phyloP scores from a whole-genome alignment of 495 filamentous ascomycete genomes.

The Pyronema omphalodes region DNA sequence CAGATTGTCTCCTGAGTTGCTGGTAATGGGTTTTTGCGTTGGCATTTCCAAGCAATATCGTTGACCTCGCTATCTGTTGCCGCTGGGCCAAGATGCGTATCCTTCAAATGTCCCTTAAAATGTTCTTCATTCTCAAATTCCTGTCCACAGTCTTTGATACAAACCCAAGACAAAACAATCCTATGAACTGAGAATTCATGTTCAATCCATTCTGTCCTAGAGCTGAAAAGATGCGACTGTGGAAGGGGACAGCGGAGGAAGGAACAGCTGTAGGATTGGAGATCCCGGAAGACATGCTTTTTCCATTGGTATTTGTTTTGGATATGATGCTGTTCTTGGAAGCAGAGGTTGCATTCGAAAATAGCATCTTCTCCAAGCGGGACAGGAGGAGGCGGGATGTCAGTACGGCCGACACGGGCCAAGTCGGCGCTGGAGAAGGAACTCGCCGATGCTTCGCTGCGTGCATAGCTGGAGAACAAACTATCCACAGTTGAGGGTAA shows the following conservation, averaged over 20 bases:
- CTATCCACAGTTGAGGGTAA: not conserved
- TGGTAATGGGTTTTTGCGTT: not conserved
- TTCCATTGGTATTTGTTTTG: conserved; percentile 2
- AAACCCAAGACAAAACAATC: not conserved
- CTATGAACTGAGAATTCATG: conserved; percentile 7
- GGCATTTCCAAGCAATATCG: conserved; percentile 1
- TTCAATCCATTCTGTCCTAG: conserved; percentile 5
- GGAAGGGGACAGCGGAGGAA: conserved; percentile 3
- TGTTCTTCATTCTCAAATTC: conserved; percentile 1
- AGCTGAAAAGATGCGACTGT: conserved; percentile 2
- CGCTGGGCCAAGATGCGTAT: not conserved
- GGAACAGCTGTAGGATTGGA: conserved; percentile 8
- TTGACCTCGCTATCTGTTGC: not conserved
- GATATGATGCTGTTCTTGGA: conserved; percentile 2
- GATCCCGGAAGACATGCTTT: conserved; percentile 8
- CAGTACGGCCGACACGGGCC: not conserved
- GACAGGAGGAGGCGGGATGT: conserved; percentile 4
- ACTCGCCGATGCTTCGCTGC: not conserved
- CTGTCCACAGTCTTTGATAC: conserved; percentile 7
- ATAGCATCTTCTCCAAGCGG: not conserved
- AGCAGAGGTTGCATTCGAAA: conserved; percentile 8
- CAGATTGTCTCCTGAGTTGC: not conserved
- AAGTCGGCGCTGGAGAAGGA: not conserved
- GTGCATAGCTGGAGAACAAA: not conserved
- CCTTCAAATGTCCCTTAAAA: conserved; percentile 3